Evolutionary conservation across 345 rosid species (phyloP).

Genomic region (Carallia brachiata): DNA sequence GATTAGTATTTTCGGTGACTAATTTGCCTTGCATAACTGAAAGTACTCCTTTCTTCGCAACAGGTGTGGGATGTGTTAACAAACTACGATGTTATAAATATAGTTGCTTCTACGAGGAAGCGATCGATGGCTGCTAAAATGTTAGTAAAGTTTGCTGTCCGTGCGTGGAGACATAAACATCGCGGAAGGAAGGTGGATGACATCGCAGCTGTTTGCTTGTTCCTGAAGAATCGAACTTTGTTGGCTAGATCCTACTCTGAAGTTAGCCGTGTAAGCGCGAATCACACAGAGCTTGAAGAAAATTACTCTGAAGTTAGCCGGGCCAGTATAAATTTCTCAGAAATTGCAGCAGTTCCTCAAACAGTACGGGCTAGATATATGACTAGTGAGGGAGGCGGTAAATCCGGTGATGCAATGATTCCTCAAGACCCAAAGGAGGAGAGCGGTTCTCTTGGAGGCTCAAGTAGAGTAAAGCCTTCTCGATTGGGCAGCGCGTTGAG

Average conservation of each 20-base stretch:
- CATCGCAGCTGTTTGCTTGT: constrained; percentile 68
- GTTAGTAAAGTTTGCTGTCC: constrained; percentile 55
- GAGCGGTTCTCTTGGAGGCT: constrained; percentile 17
- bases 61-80: constrained; percentile 94
- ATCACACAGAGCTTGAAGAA: constrained; percentile 29
- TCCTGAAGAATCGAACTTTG: constrained; percentile 48
- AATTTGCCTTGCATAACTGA: background rate
- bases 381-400: constrained; percentile 15
- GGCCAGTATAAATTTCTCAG: constrained; percentile 26
- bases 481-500: constrained; percentile 19
- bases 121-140: constrained; percentile 67
- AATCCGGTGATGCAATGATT: background rate
- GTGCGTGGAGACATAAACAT: constrained; percentile 67
- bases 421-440: background rate
- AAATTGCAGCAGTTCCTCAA: constrained; percentile 21
- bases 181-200: constrained; percentile 82
- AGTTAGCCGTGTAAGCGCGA: constrained; percentile 27
- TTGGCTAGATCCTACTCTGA: constrained; percentile 31
- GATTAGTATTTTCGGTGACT: too few species aligned
- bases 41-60: background rate
- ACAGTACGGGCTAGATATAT: background rate
- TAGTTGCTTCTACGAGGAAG: constrained; percentile 59
- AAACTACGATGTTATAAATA: constrained; percentile 66
- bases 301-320: constrained; percentile 26
- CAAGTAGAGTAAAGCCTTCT: constrained; percentile 28